phyloP scores from a whole-genome alignment of 176 grass and related monocot species.

The Rhynchospora tenuis region DNA sequence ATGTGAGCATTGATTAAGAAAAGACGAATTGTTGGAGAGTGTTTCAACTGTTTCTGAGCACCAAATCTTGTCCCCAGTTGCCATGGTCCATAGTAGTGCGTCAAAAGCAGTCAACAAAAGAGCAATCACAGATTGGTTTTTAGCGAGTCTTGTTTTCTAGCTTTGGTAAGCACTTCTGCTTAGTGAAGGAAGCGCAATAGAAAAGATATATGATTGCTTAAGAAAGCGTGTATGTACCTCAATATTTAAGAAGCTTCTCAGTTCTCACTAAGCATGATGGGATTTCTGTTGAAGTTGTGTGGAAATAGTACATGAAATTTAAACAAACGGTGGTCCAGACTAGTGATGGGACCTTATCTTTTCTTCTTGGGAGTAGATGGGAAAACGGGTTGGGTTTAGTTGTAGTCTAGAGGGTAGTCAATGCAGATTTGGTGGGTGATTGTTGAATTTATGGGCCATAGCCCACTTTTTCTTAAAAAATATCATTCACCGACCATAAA shows the following conservation, averaged over 20 bases:
- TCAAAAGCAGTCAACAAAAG: conserved; percentile 17
- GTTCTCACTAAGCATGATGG: background rate
- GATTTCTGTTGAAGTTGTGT: conserved; percentile 7
- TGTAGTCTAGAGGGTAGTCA: conserved; percentile 12
- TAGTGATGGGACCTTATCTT: background rate
- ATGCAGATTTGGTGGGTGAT: conserved; percentile 24
- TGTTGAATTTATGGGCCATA: conserved; percentile 16
- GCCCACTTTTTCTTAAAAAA: background rate
- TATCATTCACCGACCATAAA: background rate
- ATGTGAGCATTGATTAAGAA: conserved; percentile 13
- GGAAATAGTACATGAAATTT: background rate
- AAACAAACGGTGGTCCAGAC: conserved; percentile 13
- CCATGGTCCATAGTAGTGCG: conserved; percentile 9
- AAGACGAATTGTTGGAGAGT: conserved; percentile 1
- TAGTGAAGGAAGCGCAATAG: background rate
- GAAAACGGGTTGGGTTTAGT: conserved; percentile 28
- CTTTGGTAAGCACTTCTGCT: background rate
- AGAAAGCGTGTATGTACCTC: background rate
- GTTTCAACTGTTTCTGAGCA: conserved; percentile 21
- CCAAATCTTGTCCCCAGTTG: background rate
- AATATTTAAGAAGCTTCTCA: background rate
- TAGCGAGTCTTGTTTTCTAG: background rate
- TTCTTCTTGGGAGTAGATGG: conserved; percentile 9
- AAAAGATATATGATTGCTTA: background rate
- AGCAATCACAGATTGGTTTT: background rate